Percentiles rank a stretch among this genome's conserved stretches.
Evolutionary conservation across 208 protist species (phyloP).

Genomic region (Endotrypanum monterogeii): DNA sequence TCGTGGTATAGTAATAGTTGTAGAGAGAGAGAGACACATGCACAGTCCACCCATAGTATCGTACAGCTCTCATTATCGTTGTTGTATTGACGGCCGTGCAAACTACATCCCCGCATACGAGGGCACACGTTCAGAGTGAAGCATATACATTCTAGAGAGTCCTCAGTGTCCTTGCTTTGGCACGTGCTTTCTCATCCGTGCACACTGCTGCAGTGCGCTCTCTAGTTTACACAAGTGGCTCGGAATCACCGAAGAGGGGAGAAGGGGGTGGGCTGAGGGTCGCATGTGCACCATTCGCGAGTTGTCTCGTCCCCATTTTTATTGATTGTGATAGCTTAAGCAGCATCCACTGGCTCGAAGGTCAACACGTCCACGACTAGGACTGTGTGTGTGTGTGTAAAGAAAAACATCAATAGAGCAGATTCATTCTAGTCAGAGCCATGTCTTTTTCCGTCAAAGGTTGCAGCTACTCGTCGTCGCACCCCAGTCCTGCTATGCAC

Average conservation of each 20-base stretch:
- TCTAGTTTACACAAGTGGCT: neutral
- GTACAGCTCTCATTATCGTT: neutral
- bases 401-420: neutral
- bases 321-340: neutral
- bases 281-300: neutral
- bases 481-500: slow-evolving; percentile 49
- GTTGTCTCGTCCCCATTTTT: neutral
- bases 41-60: neutral
- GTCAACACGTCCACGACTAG: no score
- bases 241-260: neutral
- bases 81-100: neutral
- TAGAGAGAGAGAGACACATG: neutral
- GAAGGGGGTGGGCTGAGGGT: no score
- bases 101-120: neutral
- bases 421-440: neutral
- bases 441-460: slow-evolving; percentile 81
- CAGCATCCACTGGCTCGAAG: no score
- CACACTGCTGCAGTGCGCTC: neutral
- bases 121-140: no score
- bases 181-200: neutral
- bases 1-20: neutral
- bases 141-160: neutral
- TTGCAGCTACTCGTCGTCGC: slow-evolving; percentile 43
- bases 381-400: no score
- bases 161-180: neutral